Conservation (phyloP, 352 stramenopile genomes). For the Halophytophthora batemanensis region DNA sequence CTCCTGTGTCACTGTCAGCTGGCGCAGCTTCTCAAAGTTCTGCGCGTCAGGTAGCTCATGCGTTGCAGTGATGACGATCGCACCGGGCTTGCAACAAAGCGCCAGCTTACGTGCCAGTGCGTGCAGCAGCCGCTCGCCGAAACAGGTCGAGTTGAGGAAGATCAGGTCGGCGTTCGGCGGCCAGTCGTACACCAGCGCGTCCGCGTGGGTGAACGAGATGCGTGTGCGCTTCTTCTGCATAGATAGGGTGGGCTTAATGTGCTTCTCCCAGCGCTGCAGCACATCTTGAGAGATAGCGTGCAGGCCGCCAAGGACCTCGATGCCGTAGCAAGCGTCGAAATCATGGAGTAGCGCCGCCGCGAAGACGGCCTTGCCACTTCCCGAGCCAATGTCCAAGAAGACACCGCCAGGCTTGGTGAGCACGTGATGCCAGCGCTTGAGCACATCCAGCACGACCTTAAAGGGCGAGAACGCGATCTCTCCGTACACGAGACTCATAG, state of each 20-base stretch:
- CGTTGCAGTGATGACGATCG: slow-evolving; percentile 61
- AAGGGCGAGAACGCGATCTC: slow-evolving; percentile 88
- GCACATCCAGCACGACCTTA: slow-evolving; percentile 49
- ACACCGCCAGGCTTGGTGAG: slow-evolving; percentile 60
- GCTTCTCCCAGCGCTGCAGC: slow-evolving; percentile 50
- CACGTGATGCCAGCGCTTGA: slow-evolving; percentile 61
- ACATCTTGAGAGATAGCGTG: slow-evolving; percentile 58
- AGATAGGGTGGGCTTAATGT: slow-evolving; percentile 45
- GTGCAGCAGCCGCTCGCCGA: slow-evolving; percentile 62
- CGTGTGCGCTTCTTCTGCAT: slow-evolving; percentile 69
- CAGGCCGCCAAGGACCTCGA: slow-evolving; percentile 86
- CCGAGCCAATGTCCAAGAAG: slow-evolving; percentile 88
- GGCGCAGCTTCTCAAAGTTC: slow-evolving; percentile 41
- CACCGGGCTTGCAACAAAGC: slow-evolving; percentile 45
- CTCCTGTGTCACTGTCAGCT: slow-evolving; percentile 51
- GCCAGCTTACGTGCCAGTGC: slow-evolving; percentile 43
- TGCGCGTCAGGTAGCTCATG: slow-evolving; percentile 42
- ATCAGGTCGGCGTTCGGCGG: slow-evolving; percentile 54
- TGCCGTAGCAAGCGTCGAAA: slow-evolving; percentile 82
- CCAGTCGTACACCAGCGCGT: slow-evolving; percentile 75
- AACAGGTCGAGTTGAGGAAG: slow-evolving; percentile 92
- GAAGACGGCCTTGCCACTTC: slow-evolving; percentile 87
- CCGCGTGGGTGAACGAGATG: slow-evolving; percentile 68
- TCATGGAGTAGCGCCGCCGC: slow-evolving; percentile 78
- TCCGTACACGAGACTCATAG: slow-evolving; percentile 84